These are phyloP conservation scores for Selaginella moellendorffii DNA, from an alignment of 75 land plant genomes.

Conservation along the genomic window DNA sequence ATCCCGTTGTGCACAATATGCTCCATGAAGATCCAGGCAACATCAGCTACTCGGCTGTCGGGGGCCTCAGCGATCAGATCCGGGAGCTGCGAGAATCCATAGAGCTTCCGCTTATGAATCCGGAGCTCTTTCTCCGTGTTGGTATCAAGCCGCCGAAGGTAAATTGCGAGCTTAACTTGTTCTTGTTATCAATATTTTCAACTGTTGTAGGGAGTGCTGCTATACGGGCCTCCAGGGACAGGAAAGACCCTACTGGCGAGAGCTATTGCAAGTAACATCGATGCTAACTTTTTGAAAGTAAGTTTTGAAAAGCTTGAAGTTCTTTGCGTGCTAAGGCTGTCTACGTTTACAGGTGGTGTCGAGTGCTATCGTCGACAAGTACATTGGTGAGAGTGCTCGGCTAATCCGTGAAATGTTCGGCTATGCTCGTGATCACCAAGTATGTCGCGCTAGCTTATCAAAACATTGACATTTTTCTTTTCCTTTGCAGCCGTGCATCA, in stretches of 20 bases:
- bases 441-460: conserved; percentile 7
- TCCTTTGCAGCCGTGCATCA: conserved; percentile 60
- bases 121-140: conserved; percentile 68
- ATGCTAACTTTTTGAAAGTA: conserved; percentile 90
- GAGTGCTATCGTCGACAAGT: conserved; percentile 24
- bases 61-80: conserved; percentile 82
- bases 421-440: conserved; percentile 91
- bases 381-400: conserved; percentile 82
- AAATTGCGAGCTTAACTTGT: not conserved
- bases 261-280: conserved; percentile 95
- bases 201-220: conserved; percentile 66
- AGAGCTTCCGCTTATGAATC: conserved; percentile 88
- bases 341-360: not conserved
- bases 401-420: conserved; percentile 75
- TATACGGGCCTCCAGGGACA: conserved; percentile 96
- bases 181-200: not conserved
- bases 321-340: not conserved
- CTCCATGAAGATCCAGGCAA: conserved; percentile 97
- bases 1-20: conserved; percentile 93
- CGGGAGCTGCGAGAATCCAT: conserved; percentile 93
- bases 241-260: conserved; percentile 90
- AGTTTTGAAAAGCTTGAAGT: not conserved
- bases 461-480: not conserved
- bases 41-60: conserved; percentile 93
- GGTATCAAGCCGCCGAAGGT: conserved; percentile 83